Conservation (phyloP, 495 filamentous ascomycete genomes). For the Baudoinia panamericana region DNA sequence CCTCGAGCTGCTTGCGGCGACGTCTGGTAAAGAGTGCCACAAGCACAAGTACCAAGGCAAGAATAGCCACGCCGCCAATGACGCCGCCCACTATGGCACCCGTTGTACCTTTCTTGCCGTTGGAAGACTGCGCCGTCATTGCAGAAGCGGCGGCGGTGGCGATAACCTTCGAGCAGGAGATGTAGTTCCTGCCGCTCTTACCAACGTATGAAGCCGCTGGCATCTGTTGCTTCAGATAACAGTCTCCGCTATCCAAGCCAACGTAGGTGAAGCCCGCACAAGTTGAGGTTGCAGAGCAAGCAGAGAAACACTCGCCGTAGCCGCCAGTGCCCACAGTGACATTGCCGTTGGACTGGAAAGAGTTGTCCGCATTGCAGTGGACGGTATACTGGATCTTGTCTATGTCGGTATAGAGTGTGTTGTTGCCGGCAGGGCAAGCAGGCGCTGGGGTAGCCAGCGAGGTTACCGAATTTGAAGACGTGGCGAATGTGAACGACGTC, state of each 20-base stretch:
- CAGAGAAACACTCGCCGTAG: constrained; percentile 15
- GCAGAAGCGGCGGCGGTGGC: constrained; percentile 7
- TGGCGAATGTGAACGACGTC: too few species aligned
- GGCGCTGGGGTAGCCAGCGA: constrained; percentile 7
- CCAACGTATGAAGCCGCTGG: neutral
- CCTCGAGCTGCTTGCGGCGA: constrained; percentile 15
- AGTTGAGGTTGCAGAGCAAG: constrained; percentile 5
- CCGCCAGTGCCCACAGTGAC: constrained; percentile 8
- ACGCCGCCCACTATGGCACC: constrained; percentile 25
- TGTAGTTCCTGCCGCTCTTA: constrained; percentile 7
- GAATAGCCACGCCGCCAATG: constrained; percentile 20
- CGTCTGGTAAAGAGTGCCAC: constrained; percentile 13
- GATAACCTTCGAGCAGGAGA: constrained; percentile 14
- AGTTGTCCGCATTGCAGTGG: constrained; percentile 14
- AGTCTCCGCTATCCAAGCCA: constrained; percentile 5
- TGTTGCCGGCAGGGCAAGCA: constrained; percentile 8
- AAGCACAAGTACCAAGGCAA: constrained; percentile 16
- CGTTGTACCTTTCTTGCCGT: constrained; percentile 2
- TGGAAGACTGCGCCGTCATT: neutral
- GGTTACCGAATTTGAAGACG: too few species aligned
- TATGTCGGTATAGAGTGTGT: constrained; percentile 11
- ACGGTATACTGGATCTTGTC: constrained; percentile 9
- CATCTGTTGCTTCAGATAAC: constrained; percentile 11
- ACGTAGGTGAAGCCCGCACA: constrained; percentile 17
- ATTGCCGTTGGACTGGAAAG: neutral